Conservation (phyloP, 176 grass and related monocot genomes). For the Triticum timopheevii region DNA sequence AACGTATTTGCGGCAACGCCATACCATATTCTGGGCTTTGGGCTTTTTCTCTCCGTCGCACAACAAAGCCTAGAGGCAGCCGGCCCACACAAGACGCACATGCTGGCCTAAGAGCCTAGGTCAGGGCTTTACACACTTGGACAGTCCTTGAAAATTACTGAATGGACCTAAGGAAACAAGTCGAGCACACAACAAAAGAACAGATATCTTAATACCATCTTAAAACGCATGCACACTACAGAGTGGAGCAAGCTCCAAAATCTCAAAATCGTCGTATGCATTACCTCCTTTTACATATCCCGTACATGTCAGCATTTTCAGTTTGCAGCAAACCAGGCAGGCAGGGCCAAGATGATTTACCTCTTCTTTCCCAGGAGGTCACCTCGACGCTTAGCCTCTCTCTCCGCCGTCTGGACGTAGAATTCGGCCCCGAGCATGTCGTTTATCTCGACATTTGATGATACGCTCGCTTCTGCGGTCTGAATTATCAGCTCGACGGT, state of each 20-base stretch:
- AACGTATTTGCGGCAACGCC: neutral
- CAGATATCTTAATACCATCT: neutral
- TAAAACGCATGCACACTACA: neutral
- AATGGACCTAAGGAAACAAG: neutral
- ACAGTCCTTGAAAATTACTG: neutral
- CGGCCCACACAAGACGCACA: neutral
- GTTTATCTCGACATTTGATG: conserved; percentile 56
- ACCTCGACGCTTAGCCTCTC: conserved; percentile 55
- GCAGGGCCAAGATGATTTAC: neutral
- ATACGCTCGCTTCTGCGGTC: conserved; percentile 55
- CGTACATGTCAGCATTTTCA: neutral
- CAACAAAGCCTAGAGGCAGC: neutral
- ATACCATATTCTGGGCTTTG: neutral
- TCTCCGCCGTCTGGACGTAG: conserved; percentile 71
- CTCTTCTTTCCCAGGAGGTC: conserved; percentile 55
- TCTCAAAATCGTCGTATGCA: neutral
- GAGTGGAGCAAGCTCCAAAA: neutral
- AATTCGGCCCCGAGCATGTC: conserved; percentile 88
- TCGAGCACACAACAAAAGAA: neutral
- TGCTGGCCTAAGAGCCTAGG: neutral
- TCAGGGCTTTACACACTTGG: too few relatives aligned
- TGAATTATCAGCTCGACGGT: conserved; percentile 61
- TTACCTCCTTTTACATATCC: neutral
- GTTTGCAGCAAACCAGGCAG: neutral
- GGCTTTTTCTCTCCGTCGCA: neutral